A percentile compares a stretch with the other conserved stretches of the same genome.
phyloP scores from a whole-genome alignment of 768 basidiomycete species.

The Phanerochaete sordida region DNA sequence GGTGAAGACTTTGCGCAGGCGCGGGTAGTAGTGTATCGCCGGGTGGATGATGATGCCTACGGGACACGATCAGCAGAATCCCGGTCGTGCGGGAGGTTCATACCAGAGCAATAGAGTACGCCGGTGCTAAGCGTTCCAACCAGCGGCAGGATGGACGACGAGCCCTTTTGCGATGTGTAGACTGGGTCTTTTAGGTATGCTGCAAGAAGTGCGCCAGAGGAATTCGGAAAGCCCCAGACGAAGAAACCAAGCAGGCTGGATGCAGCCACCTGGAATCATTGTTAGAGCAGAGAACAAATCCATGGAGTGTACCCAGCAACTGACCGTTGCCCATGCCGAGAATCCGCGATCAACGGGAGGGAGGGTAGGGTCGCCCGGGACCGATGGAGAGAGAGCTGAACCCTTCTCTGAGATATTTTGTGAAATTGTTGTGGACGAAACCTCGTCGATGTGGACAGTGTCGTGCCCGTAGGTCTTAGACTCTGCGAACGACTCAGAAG shows the following conservation, averaged over 20 bases:
- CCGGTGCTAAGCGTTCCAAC: constrained; percentile 20
- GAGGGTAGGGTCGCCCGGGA: background rate
- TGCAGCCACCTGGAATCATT: background rate
- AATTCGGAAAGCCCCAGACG: constrained; percentile 25
- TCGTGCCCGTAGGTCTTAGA: too few species aligned
- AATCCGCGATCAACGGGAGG: background rate
- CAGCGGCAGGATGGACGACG: constrained; percentile 21
- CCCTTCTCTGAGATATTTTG: too few species aligned
- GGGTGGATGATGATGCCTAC: background rate
- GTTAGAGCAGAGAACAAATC: background rate
- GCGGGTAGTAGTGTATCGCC: constrained; percentile 15
- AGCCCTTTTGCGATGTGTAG: constrained; percentile 13
- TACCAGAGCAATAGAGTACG: constrained; percentile 14
- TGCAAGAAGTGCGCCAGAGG: constrained; percentile 25
- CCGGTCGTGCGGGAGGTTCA: background rate
- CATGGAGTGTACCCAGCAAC: background rate
- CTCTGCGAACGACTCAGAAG: too few species aligned
- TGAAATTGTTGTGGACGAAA: too few species aligned
- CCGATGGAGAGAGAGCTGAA: too few species aligned
- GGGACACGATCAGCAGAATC: background rate
- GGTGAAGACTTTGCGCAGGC: constrained; percentile 15
- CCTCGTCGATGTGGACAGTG: too few species aligned
- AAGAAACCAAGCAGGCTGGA: constrained; percentile 19
- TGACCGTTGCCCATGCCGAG: background rate
- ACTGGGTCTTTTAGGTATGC: constrained; percentile 22